These are phyloP conservation scores for Excoecaria agallocha DNA, from an alignment of 345 rosid genomes.

Conservation along the genomic window DNA sequence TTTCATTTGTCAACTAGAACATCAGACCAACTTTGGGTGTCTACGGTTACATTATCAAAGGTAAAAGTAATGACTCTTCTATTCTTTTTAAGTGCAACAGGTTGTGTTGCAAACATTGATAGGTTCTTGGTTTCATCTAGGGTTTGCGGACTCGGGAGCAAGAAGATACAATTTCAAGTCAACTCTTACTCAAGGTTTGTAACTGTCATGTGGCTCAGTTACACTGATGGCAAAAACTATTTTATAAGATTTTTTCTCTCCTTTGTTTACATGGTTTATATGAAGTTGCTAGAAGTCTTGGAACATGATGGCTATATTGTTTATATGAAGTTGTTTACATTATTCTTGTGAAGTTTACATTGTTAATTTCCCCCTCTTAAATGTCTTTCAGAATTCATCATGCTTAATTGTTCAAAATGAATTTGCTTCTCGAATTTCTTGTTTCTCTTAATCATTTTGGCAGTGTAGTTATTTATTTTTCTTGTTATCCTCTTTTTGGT, in stretches of 20 bases:
- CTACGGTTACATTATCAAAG: constrained; percentile 73
- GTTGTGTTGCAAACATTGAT: background rate
- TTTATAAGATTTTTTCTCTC: background rate
- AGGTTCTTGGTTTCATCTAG: constrained; percentile 30
- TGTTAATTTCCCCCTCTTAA: background rate
- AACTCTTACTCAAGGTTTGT: constrained; percentile 63
- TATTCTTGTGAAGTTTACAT: background rate
- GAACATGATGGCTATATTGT: background rate
- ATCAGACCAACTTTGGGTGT: constrained; percentile 49
- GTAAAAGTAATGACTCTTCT: constrained; percentile 24
- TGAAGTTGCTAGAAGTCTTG: background rate
- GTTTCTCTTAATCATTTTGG: background rate
- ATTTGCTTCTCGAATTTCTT: background rate
- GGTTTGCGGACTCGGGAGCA: constrained; percentile 68
- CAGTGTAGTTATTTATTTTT: background rate
- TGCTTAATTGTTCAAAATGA: background rate
- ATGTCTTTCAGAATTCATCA: constrained; percentile 6
- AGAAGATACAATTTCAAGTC: constrained; percentile 81
- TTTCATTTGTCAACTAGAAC: constrained; percentile 75
- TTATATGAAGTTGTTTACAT: background rate
- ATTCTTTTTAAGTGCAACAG: background rate
- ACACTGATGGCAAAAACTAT: background rate
- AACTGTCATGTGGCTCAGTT: background rate
- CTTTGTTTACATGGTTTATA: background rate
- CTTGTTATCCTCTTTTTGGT: constrained; percentile 16